Evolutionary conservation across 2,329 filamentous ascomycete genomes (phyloP), one percentile per base, ranked within the genome.

Genomic region (Sporothrix phasma): DNA sequence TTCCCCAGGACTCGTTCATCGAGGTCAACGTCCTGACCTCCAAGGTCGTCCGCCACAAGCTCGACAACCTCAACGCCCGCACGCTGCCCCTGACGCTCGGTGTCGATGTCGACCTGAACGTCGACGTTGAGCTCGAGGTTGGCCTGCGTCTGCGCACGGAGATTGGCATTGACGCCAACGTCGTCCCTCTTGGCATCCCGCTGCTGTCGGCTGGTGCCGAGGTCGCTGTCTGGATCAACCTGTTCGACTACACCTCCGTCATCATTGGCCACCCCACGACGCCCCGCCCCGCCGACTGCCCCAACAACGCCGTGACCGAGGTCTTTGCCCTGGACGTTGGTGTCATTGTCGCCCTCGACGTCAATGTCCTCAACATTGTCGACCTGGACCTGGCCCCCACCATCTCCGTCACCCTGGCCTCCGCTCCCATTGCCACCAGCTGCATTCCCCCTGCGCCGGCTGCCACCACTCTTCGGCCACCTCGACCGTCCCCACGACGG

Each of bases 211-310:
- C 69, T 49, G 71, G 70, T 60, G 68, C 68, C 22, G 70, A 70
- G 46, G 68, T 70, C n/a, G 67, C 69, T 51, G 60, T 73, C 64
- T 72, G 71, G 72, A 60, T 71, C 65, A 70, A 69, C 70, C 69
- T 73, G 51, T 72, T 72, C 67, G 70, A 71, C 68, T 72, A 71
- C 71, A 72, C 70, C 51, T 68, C 67, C 56, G 62, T 68, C 41
- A 67, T 72, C 65, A 59, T 67, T 39, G 59, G 62, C 49, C 34
- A 64, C 61, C 61, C 63, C 41, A 29, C 22, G 7, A 37, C 43
- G 37, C 54, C 53, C 22, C 24, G 24, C 13, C 54, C 54, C 15
- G 6, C 54, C 5, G n/a, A 13, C 22, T n/a, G 49, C 61, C 15
- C 39, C 24, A 8, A 41, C 24, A 61, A 59, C 58, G 34, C 22